Base-by-base conservation (phyloP, 2,329 filamentous ascomycete species). In the Cercospora sp. region DNA sequence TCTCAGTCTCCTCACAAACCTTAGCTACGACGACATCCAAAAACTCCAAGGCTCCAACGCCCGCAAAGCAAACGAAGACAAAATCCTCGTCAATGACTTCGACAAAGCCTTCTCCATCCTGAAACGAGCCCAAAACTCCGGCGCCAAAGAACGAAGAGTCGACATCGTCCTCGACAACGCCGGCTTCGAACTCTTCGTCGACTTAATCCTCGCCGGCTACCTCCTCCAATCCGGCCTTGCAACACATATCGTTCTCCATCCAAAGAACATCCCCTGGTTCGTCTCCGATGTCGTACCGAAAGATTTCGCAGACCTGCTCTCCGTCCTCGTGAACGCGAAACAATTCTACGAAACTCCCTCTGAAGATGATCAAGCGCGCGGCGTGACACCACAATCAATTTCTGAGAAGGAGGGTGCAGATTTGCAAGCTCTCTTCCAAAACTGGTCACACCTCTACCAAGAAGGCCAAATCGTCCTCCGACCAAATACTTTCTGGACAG, bases 161-260 rank as follows among this genome's bases (percentile, higher is more conserved):
- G 95, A 99, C 75, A 94, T 99, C 71, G 91, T 99, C 2, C 90
- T 99, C 5, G 95, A 99, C 79, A 99, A 99, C 75, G 93, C 95
- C 20, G 95, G 95, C 5, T 99, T 99, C 77, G 95, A 99, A 83
- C 87, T 99, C 12, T 99, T 93, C 77, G 95, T 98, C 72, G 95
- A 99, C 77, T 86, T 99, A 9, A 89, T 98, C 66, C 86, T 99
- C 1, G 94, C 93, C 0, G 94, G 94, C 0, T 99, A 96, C 78
- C 85, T 99, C 13, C 85, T 99, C 6, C 89, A 92, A 0, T 86
- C 93, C 0, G 92, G 91, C 0, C 87, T 99, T 5, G 95, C 95
- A 0, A 97, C 94, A 0, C 88, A 89, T 26, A 86, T 99, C 13
- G 89, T 98, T 20, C 86, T 99, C 9, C 94, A 97, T 76, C 94